Evolutionary conservation across 164 flowering plant species (phyloP).

Genomic region (Piper longum): DNA sequence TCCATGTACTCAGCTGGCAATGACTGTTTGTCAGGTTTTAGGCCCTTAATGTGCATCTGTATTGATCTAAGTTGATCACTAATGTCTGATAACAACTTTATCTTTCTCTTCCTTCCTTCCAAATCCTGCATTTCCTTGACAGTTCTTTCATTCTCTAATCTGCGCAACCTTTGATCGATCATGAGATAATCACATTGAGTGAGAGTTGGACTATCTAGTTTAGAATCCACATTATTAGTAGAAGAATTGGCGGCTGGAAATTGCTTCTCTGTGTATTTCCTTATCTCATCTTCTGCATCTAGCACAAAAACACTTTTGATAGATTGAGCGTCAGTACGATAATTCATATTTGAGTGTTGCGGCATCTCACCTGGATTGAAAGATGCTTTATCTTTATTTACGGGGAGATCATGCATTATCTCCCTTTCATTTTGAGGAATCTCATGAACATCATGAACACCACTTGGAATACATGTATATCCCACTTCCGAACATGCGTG

Average conservation of each 20-base stretch:
- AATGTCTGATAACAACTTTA: conserved; percentile 47
- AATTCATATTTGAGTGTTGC: conserved; percentile 6
- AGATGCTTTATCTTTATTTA: conserved; percentile 20
- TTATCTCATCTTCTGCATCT: conserved; percentile 11
- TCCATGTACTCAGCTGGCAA: conserved; percentile 18
- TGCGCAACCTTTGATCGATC: conserved; percentile 28
- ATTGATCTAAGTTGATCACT: conserved; percentile 35
- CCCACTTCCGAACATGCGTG: conserved; percentile 2
- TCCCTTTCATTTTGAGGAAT: conserved; percentile 7
- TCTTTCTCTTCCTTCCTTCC: conserved; percentile 26
- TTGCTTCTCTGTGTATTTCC: conserved; percentile 11
- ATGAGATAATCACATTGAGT: conserved; percentile 21
- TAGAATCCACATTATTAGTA: conserved; percentile 9
- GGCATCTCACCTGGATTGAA: conserved; percentile 19
- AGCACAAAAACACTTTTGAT: conserved; percentile 14
- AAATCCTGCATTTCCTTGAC: conserved; percentile 17
- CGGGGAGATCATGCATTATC: conserved; percentile 7
- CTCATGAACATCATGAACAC: conserved; percentile 5
- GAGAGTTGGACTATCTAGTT: conserved; percentile 6
- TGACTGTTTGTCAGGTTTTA: conserved; percentile 17
- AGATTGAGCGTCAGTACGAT: conserved; percentile 17
- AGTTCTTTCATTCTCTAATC: conserved; percentile 31
- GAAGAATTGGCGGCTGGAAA: conserved; percentile 8
- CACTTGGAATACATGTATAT: not conserved
- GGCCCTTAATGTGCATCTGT: conserved; percentile 31